Conservation (phyloP, 345 rosid species). For the Arabis alpina region DNA sequence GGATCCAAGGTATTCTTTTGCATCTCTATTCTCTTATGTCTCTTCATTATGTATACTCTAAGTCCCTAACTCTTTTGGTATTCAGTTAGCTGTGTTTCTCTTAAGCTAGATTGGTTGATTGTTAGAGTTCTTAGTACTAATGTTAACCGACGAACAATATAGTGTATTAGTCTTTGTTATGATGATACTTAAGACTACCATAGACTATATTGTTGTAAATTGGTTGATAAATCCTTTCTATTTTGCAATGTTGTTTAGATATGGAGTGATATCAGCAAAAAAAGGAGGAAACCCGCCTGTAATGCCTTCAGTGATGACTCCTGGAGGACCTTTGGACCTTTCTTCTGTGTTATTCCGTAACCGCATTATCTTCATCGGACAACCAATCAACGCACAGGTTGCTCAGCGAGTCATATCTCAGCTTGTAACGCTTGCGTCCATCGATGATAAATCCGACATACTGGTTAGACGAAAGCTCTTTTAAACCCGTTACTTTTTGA, state of each 20-base stretch:
- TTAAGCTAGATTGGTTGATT: background rate
- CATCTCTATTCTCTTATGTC: constrained; percentile 6
- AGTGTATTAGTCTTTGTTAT: background rate
- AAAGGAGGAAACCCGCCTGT: constrained; percentile 80
- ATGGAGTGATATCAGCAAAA: constrained; percentile 56
- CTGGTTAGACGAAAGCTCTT: constrained; percentile 53
- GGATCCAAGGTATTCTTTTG: constrained; percentile 51
- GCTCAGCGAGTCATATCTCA: constrained; percentile 93
- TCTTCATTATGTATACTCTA: background rate
- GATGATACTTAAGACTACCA: background rate
- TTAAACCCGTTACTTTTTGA: background rate
- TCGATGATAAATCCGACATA: constrained; percentile 88
- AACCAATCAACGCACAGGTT: constrained; percentile 78
- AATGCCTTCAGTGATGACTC: constrained; percentile 87
- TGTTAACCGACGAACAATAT: background rate
- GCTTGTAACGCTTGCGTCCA: constrained; percentile 86
- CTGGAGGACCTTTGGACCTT: constrained; percentile 92
- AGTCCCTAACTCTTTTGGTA: too few relatives aligned
- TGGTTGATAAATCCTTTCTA: constrained; percentile 10
- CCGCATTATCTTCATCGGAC: constrained; percentile 89
- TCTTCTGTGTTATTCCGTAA: constrained; percentile 79
- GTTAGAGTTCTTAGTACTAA: background rate
- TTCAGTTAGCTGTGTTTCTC: too few relatives aligned
- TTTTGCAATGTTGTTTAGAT: constrained; percentile 42
- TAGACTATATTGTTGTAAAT: background rate